Evolutionary conservation across 2,329 filamentous ascomycete genomes (phyloP), one percentile per base, ranked within the genome.

Genomic region (Arachnomyces sp.): DNA sequence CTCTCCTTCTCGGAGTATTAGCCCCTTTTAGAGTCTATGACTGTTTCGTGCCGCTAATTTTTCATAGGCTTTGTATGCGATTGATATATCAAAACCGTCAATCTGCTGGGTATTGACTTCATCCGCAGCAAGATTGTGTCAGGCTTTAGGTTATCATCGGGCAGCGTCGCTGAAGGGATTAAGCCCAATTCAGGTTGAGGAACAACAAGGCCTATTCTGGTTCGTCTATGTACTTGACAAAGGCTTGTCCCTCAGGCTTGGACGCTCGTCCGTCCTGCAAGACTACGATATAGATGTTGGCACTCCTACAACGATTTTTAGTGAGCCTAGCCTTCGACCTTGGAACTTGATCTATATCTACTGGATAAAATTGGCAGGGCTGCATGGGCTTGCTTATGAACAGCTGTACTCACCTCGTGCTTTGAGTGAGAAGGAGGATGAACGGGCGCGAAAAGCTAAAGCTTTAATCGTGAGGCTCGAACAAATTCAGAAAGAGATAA

Each of bases 61-160:
- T 16, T 32, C 15, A 31, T 36, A 82, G 75, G 69, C 75, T 3
- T 61, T 77, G n/a, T 77, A 81, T 49, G 72, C 78, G 9, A 71
- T 82, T 35, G 78, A 82, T 45, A 67, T 73, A 11, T 78, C 77
- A 3, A 75, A 77, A 30, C 76, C 78, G 1, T 77, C 76, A 0
- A 67, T 83, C 3, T 76, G 75, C n/a, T 80, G 78, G 73, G 73
- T 77, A n/a, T 62, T 83, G 13, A 73, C 72, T 16, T 74, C 72
- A 5, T 70, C 71, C 13, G 79, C 78, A 0, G 72, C 74, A 9
- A 70, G 75, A 38, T 65, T 84, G 38, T 80, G 77, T 46, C 76
- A 80, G 49, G 74, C 73, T 0, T 70, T 81, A 3, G 79, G 79
- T 3, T 80, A 77, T 44, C 79, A 82, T 52, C 70, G 74, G 21